Evolutionary conservation across 139 green algal genomes (phyloP).

Genomic region (Astrephomene gubernaculifera): DNA sequence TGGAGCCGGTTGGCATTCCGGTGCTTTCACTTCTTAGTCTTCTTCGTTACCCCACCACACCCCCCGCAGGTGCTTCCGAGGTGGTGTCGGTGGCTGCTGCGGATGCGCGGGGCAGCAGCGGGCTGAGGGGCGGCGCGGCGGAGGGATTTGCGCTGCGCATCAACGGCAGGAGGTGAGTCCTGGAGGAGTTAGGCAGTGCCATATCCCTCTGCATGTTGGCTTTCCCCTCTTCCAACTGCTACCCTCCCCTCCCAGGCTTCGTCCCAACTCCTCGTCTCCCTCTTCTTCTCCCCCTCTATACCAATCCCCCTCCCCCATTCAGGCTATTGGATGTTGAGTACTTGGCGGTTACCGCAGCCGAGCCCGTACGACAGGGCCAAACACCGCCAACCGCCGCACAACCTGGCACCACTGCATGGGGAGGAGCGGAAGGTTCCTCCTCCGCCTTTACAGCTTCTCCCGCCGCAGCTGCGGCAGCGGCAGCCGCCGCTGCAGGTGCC

Average conservation of each 20-base stretch:
- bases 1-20: too few species aligned
- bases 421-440: too few species aligned
- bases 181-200: not conserved
- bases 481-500: not conserved
- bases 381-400: not conserved
- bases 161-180: constrained; percentile 12
- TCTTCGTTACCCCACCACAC: not conserved
- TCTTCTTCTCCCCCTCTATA: not conserved
- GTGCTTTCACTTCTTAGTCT: not conserved
- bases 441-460: not conserved
- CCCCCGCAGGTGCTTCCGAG: not conserved
- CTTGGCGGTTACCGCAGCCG: not conserved
- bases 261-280: not conserved
- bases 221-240: not conserved
- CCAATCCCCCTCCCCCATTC: not conserved
- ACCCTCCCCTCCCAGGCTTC: not conserved
- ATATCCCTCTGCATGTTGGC: not conserved
- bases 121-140: not conserved
- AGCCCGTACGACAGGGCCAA: not conserved
- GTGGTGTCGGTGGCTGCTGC: not conserved
- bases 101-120: constrained; percentile 5
- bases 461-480: not conserved
- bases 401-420: not conserved
- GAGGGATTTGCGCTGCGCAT: not conserved
- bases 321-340: constrained; percentile 34